Conservation (phyloP, 306 rosid species). For the Notholithocarpus densiflorus region DNA sequence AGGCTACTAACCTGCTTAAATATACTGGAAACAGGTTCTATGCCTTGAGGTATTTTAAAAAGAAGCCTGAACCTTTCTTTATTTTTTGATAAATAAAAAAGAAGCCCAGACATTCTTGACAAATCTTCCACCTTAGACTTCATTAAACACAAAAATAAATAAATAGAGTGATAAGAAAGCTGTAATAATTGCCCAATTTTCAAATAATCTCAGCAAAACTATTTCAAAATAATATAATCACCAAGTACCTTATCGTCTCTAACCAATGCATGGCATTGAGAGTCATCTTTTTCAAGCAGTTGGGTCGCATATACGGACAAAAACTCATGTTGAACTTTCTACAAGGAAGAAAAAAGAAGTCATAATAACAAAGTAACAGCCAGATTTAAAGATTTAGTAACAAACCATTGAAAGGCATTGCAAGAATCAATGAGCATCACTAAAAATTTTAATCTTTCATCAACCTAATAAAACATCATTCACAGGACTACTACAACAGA, state of each 20-base stretch:
- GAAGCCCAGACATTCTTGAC: constrained; percentile 54
- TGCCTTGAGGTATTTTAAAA: constrained; percentile 83
- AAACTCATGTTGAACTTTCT: constrained; percentile 78
- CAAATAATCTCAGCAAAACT: not conserved
- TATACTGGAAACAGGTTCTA: constrained; percentile 84
- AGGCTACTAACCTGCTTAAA: constrained; percentile 74
- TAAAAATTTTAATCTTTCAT: not conserved
- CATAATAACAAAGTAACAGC: not conserved
- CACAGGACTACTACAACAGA: not conserved
- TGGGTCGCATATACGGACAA: constrained; percentile 73
- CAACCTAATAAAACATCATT: not conserved
- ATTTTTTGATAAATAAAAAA: no score
- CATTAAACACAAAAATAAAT: constrained; percentile 2
- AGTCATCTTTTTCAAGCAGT: constrained; percentile 85
- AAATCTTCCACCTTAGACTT: constrained; percentile 68
- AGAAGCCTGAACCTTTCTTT: constrained; percentile 62
- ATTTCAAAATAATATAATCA: not conserved
- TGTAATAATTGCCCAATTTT: not conserved
- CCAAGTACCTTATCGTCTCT: constrained; percentile 77
- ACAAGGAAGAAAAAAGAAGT: constrained; percentile 20
- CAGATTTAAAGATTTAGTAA: not conserved
- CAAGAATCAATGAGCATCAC: not conserved
- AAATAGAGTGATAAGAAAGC: constrained; percentile 2
- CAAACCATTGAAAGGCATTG: not conserved
- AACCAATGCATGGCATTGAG: constrained; percentile 86